Evolutionary conservation across 2,329 filamentous ascomycete species (phyloP).

Genomic region (Pleurostoma richardsiae): DNA sequence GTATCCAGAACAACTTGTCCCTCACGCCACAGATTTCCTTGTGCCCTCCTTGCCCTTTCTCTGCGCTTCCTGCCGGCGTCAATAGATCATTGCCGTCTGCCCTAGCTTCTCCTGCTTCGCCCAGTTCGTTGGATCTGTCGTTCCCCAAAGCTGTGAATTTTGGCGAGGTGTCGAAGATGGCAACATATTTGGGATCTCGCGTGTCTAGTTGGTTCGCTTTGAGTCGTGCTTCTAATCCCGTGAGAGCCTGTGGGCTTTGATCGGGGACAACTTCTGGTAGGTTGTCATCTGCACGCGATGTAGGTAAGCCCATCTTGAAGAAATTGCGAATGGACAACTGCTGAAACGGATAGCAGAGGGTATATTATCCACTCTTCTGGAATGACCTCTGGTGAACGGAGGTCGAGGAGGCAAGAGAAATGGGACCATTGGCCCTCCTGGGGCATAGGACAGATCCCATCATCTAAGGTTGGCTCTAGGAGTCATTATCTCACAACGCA

Average conservation of each 20-base stretch:
- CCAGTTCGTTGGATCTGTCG: too few relatives aligned
- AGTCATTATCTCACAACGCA: too few relatives aligned
- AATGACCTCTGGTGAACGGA: too few relatives aligned
- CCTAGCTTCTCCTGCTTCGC: too few relatives aligned
- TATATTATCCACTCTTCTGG: too few relatives aligned
- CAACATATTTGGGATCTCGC: slow-evolving; percentile 13
- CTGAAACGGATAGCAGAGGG: too few relatives aligned
- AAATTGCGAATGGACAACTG: background rate
- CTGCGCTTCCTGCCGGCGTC: background rate
- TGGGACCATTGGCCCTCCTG: too few relatives aligned
- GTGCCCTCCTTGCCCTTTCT: slow-evolving; percentile 1
- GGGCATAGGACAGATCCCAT: too few relatives aligned
- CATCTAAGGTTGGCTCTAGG: too few relatives aligned
- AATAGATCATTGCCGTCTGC: too few relatives aligned
- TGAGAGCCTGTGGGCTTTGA: slow-evolving; percentile 10
- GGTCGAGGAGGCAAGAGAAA: too few relatives aligned
- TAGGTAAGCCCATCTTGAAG: background rate
- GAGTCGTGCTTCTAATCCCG: slow-evolving; percentile 2
- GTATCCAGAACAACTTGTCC: slow-evolving; percentile 13
- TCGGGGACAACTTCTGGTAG: slow-evolving; percentile 18
- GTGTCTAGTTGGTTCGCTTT: slow-evolving; percentile 6
- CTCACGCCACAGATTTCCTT: slow-evolving; percentile 14
- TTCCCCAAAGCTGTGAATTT: slow-evolving; percentile 6
- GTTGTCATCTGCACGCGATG: slow-evolving; percentile 8
- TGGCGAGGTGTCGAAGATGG: slow-evolving; percentile 12